These are phyloP conservation scores for Hymenoscyphus albidus DNA, from an alignment of 2,329 filamentous ascomycete genomes.

Conservation along the genomic window DNA sequence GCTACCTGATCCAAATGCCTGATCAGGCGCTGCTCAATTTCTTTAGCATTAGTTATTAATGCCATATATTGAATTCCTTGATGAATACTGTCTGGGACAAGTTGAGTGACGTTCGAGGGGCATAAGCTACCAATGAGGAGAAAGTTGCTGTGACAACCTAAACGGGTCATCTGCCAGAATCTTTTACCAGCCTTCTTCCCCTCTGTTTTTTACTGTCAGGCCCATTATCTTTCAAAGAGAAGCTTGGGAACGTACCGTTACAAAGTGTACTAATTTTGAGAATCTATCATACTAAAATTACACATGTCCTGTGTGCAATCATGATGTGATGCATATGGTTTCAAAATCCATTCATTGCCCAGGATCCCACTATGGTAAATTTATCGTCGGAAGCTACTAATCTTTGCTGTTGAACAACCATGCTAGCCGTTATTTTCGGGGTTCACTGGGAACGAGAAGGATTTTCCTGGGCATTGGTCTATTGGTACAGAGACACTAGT, in stretches of 20 bases:
- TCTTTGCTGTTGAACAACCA: neutral
- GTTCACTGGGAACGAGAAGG: neutral
- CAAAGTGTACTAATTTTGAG: too few species aligned
- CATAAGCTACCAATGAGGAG: too few species aligned
- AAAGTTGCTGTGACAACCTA: too few species aligned
- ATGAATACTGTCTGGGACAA: neutral
- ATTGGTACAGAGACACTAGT: too few species aligned
- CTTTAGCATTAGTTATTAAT: neutral
- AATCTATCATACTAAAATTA: neutral
- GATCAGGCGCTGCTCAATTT: neutral
- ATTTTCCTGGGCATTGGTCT: too few species aligned
- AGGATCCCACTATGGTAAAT: slow-evolving; percentile 10
- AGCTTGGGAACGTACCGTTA: too few species aligned
- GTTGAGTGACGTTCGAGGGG: too few species aligned
- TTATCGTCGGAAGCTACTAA: slow-evolving; percentile 5
- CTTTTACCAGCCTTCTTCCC: too few species aligned
- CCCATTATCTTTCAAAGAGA: too few species aligned
- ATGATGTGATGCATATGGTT: slow-evolving; percentile 17
- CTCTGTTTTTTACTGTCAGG: too few species aligned
- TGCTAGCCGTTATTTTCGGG: neutral
- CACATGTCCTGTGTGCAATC: slow-evolving; percentile 17
- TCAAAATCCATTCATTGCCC: slow-evolving; percentile 16
- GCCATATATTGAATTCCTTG: neutral
- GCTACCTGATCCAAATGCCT: slow-evolving; percentile 12
- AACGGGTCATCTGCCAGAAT: too few species aligned